Conservation (phyloP, 1,284 basidiomycete species). For the Boletellus deceptivus region DNA sequence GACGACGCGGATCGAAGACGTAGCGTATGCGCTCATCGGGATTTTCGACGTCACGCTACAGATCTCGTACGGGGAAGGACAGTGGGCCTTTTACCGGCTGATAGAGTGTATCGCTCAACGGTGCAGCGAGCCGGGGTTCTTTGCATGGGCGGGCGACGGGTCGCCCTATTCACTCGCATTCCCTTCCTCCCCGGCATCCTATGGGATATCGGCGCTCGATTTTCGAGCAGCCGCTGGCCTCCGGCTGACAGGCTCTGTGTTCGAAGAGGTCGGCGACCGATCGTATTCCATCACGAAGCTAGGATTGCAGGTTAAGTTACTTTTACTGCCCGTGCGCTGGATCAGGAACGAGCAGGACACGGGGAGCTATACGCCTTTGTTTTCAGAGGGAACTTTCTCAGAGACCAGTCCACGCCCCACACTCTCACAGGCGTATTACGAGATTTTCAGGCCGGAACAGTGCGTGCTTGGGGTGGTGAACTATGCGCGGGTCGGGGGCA, state of each 20-base stretch:
- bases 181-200: slow-evolving; percentile 14
- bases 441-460: slow-evolving; percentile 16
- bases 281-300: slow-evolving; percentile 20
- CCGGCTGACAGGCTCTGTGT: slow-evolving; percentile 14
- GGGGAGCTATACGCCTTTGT: slow-evolving; percentile 15
- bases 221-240: slow-evolving; percentile 1
- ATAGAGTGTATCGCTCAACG: slow-evolving; percentile 11
- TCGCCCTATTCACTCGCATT: slow-evolving; percentile 15
- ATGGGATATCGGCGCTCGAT: slow-evolving; percentile 5
- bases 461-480: slow-evolving; percentile 18
- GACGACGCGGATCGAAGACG: slow-evolving; percentile 13
- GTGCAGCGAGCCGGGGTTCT: slow-evolving; percentile 19
- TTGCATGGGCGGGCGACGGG: slow-evolving; percentile 15
- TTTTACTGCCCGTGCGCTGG: slow-evolving; percentile 13
- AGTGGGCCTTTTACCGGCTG: slow-evolving; percentile 16
- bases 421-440: slow-evolving; percentile 16
- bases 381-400: slow-evolving; percentile 8
- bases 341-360: neutral
- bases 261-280: slow-evolving; percentile 16
- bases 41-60: slow-evolving; percentile 18
- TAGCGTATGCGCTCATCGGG: slow-evolving; percentile 16
- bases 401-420: slow-evolving; percentile 7
- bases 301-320: slow-evolving; percentile 11
- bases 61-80: slow-evolving; percentile 15
- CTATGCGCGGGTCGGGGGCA: slow-evolving; percentile 9